These are phyloP conservation scores for Ailanthus altissimus DNA, from an alignment of 345 rosid genomes.

Conservation along the genomic window DNA sequence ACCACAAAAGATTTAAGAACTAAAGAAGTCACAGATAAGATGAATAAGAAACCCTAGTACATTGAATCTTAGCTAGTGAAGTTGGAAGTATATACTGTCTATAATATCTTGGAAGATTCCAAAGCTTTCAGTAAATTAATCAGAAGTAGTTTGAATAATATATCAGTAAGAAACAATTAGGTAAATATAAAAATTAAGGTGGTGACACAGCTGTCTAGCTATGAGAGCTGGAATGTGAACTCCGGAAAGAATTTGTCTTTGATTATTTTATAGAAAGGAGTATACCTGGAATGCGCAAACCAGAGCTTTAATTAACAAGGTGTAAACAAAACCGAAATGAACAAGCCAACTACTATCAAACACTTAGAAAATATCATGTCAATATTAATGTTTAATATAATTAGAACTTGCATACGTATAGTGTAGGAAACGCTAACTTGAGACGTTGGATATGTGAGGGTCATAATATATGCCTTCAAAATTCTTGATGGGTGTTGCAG, in stretches of 20 bases:
- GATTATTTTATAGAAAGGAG: background rate
- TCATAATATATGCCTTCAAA: background rate
- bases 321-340: background rate
- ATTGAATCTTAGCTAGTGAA: no score
- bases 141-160: background rate
- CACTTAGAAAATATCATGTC: background rate
- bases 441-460: background rate
- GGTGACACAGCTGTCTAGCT: background rate
- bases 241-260: background rate
- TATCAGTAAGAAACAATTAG: background rate
- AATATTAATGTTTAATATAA: background rate
- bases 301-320: no score
- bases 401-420: background rate
- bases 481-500: background rate
- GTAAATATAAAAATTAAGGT: background rate
- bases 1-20: background rate
- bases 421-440: background rate
- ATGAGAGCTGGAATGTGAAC: background rate
- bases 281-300: background rate
- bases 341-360: background rate
- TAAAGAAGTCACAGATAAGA: background rate
- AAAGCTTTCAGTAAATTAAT: background rate
- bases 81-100: background rate
- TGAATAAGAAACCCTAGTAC: background rate
- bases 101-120: background rate